Percentiles rank a stretch among this genome's conserved stretches.
Conservation (phyloP, 768 basidiomycete species). For the Amanita fuliginea region DNA sequence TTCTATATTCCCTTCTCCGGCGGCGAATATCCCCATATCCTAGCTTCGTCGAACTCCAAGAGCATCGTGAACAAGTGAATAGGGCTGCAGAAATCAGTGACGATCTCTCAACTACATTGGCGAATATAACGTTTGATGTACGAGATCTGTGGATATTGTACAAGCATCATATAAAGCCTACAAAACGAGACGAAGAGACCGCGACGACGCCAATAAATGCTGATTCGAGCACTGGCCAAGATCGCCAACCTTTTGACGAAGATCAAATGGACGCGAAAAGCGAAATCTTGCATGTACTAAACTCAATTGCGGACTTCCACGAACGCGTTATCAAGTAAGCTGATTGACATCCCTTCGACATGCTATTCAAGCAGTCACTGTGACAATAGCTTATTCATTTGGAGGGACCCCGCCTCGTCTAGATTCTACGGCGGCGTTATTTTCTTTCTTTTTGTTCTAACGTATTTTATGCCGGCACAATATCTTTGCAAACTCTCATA, state of each 20-base stretch:
- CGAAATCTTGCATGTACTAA: slow-evolving; percentile 25
- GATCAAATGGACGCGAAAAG: slow-evolving; percentile 32
- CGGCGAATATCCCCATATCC: slow-evolving; percentile 44
- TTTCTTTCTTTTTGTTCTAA: slow-evolving; percentile 25
- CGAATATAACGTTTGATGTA: slow-evolving; percentile 33
- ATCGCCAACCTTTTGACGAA: neutral
- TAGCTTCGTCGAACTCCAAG: slow-evolving; percentile 38
- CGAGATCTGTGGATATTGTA: slow-evolving; percentile 45
- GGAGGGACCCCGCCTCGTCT: slow-evolving; percentile 47
- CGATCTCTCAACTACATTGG: slow-evolving; percentile 34
- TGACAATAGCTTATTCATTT: slow-evolving; percentile 45
- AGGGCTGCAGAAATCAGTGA: slow-evolving; percentile 43
- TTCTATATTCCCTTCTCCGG: slow-evolving; percentile 37
- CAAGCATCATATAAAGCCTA: slow-evolving; percentile 19
- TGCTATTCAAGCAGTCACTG: neutral
- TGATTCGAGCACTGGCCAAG: neutral
- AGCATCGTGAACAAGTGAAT: slow-evolving; percentile 35
- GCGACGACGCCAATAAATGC: slow-evolving; percentile 8
- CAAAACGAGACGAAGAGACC: slow-evolving; percentile 15
- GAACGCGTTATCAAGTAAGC: slow-evolving; percentile 56
- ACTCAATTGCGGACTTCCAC: slow-evolving; percentile 46
- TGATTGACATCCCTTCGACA: slow-evolving; percentile 1
- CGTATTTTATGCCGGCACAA: slow-evolving; percentile 34
- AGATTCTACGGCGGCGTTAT: slow-evolving; percentile 28
- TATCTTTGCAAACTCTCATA: slow-evolving; percentile 38